A percentile compares a stretch with the other conserved stretches of the same genome.
These are phyloP conservation scores for Cystofilobasidium macerans DNA, from an alignment of 768 basidiomycete genomes.

Conservation along the genomic window DNA sequence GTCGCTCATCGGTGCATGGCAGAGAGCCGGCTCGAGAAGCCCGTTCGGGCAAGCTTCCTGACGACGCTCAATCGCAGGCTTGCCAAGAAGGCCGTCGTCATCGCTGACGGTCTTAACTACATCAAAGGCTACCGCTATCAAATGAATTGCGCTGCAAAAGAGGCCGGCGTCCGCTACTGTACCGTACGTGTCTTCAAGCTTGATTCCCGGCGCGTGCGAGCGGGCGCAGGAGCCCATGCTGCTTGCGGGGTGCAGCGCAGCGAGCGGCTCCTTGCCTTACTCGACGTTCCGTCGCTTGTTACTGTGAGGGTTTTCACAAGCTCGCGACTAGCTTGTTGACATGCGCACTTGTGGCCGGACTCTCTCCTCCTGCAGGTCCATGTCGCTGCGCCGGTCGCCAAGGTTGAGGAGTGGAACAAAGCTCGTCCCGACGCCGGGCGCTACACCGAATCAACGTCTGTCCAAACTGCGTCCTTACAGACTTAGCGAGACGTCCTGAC, in stretches of 20 bases:
- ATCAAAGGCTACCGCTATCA: slow-evolving; percentile 99
- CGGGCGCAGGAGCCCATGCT: background rate
- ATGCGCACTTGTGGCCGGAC: no score
- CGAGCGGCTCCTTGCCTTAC: no score
- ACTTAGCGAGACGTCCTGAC: background rate
- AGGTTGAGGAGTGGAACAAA: slow-evolving; percentile 66
- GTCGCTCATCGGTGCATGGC: slow-evolving; percentile 6
- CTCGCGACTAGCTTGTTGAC: no score
- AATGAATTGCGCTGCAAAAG: slow-evolving; percentile 88
- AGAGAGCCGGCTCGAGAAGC: slow-evolving; percentile 78
- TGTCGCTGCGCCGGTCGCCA: slow-evolving; percentile 48
- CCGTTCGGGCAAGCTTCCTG: slow-evolving; percentile 71
- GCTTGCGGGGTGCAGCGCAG: slow-evolving; percentile 4
- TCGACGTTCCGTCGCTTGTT: no score
- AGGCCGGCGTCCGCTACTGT: slow-evolving; percentile 69
- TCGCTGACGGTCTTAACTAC: slow-evolving; percentile 86
- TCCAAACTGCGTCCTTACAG: slow-evolving; percentile 23
- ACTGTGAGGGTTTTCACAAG: no score
- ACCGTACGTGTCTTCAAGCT: slow-evolving; percentile 51
- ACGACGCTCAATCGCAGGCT: slow-evolving; percentile 69
- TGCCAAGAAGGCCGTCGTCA: slow-evolving; percentile 60
- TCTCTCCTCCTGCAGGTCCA: slow-evolving; percentile 36
- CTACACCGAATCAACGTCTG: slow-evolving; percentile 68
- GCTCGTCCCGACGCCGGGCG: slow-evolving; percentile 38
- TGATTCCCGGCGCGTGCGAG: background rate